Base-by-base conservation (phyloP, 371 early-diverging fungal species). In the Zancudomyces culisetae region DNA sequence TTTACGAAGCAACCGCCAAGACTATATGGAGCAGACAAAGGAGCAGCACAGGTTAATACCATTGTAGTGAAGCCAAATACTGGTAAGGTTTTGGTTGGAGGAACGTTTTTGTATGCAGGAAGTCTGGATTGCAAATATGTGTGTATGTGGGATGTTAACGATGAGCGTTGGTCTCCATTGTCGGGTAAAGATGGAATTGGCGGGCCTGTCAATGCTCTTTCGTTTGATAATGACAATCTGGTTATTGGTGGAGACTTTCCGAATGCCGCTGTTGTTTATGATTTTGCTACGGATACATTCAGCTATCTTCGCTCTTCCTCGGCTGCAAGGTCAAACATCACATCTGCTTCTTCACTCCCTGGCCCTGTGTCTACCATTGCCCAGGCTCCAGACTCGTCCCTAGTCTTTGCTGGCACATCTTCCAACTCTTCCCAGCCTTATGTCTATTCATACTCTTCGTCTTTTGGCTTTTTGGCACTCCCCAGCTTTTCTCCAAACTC, bases 121-220 rank as follows among this genome's bases (percentile, higher is more conserved):
- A 62, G 62, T 45, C 53, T 69, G 21, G 21, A 47, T 21, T 69
- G 69, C 42, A 52, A 55, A 23, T 56, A 58, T 43, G 55, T 69
- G 12, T 69, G 69, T 56, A 54, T 61, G 23, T 53, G 56, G 50
- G 65, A 69, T 41, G 60, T 64, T 30, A 58, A 66, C 45, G 60
- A 63, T 22, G 54, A 42, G 42, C 69, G 68, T 52, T 69, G 68
- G 68, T 63, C 63, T 19, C 65, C 62, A 1, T 45, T 69, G 43
- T 45, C 56, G 1, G 13, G 35, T 10, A 35, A 60, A 6, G 56
- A 55, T 53, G 27, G 49, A 42, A 51, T 67, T 27, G 29, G 52
- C 10, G 68, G 54, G 28, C 43, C 48, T 29, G 68, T 66, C 27
- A 60, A 50, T 29, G 62, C 65, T 20, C 29, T 66, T 55, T 39